Evolutionary conservation across 108 stramenopile genomes (phyloP).

Genomic region (Aureococcus anophagefferens): DNA sequence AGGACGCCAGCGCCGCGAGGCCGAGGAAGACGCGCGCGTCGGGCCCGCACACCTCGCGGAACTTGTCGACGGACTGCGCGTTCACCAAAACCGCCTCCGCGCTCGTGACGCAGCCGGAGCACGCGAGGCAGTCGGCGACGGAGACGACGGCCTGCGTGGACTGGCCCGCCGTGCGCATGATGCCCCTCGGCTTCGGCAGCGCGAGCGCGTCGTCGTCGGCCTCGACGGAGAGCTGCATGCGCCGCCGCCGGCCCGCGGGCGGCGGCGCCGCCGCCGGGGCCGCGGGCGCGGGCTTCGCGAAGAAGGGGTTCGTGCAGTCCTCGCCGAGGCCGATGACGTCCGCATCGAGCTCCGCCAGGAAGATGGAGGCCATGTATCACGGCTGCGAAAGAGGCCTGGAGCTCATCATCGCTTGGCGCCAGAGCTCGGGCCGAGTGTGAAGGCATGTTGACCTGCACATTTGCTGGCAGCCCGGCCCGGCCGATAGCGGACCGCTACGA

Average conservation of each 20-base stretch:
- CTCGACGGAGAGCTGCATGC: neutral
- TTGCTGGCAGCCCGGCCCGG: too few species aligned
- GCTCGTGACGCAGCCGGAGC: constrained; percentile 95
- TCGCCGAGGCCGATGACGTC: neutral
- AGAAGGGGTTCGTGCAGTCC: neutral
- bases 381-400: too few species aligned
- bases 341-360: neutral
- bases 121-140: constrained; percentile 94
- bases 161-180: neutral
- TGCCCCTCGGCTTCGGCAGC: too few species aligned
- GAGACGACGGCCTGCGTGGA: constrained; percentile 62
- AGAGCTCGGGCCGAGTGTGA: too few species aligned
- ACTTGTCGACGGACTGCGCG: constrained; percentile 52
- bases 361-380: neutral
- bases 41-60: too few species aligned
- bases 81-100: constrained; percentile 93
- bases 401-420: too few species aligned
- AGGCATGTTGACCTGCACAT: too few species aligned
- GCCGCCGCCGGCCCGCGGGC: neutral
- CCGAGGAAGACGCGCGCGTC: too few species aligned
- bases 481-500: too few species aligned
- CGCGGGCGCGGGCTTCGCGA: neutral
- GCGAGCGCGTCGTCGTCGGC: neutral
- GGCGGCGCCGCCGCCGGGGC: neutral
- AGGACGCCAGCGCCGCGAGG: too few species aligned